Base-by-base conservation (phyloP, 2,329 filamentous ascomycete genomes). In the Cytospora chrysosperma region DNA sequence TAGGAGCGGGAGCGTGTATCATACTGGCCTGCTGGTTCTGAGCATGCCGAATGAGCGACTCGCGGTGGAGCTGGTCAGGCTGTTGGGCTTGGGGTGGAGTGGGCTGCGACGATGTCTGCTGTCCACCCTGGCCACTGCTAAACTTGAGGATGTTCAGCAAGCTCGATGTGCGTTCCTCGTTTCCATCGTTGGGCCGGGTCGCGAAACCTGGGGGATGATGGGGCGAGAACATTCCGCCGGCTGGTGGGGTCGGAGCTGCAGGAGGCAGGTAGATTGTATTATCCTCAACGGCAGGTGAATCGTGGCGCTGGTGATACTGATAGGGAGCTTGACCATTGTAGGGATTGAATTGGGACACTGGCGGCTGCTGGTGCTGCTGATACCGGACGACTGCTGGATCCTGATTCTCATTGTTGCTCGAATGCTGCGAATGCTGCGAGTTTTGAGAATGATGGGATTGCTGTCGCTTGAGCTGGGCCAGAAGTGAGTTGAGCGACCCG, bases 91-190 rank as follows among this genome's bases (percentile, higher is more conserved):
- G 69, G 24, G 60, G 51, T 17, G 53, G 50, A 61, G 68, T 70
- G 53, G 67, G 65, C 34, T 72, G 64, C 17, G 55, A 65, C 66
- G 53, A 65, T 64, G n/a, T 61, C 64, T 61, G 65, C 62, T 66
- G 63, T 17, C 50, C 56, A 51, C 64, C 64, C 50, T 67, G 68
- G 56, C 75, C 75, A 53, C 78, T 77, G 67, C 81, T 85, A 70
- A 86, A 87, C 78, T 88, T 88, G 72, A 88, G 80, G 61, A 88
- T 77, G 68, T 84, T 87, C 71, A 88, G 76, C 69, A 88, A 72
- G 68, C 82, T 85, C 62, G 81, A 77, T 50, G 82, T 84, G 69
- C 83, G 82, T 59, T 84, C 81, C 49, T 73, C 71, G 34, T 73
- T 71, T 19, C 69, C 61, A n/a, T 66, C 64, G 34, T 66, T 69